Evolutionary conservation across 1,284 basidiomycete genomes (phyloP).

Genomic region (Sanghuangporus weigelae): DNA sequence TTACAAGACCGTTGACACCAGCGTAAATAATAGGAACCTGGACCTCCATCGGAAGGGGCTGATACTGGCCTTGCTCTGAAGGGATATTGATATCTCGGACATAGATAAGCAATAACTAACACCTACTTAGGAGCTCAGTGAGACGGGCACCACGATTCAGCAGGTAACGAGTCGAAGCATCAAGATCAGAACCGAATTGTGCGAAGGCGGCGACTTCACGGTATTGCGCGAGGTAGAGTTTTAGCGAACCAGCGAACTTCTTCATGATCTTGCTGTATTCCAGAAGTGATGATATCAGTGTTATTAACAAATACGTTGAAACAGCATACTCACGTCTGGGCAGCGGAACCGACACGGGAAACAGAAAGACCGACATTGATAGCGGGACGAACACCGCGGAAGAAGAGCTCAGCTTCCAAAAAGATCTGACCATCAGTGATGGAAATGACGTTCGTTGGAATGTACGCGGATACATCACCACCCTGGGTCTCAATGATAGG

Average conservation of each 20-base stretch:
- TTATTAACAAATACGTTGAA: neutral
- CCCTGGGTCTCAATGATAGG: conserved; percentile 99
- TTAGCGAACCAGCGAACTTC: conserved; percentile 99
- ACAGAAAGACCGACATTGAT: conserved; percentile 99
- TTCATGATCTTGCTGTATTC: conserved; percentile 90
- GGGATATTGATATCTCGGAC: neutral
- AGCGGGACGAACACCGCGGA: conserved; percentile 98
- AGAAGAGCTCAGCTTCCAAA: conserved; percentile 99
- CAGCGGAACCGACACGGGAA: conserved; percentile 99
- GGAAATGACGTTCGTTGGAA: conserved; percentile 89
- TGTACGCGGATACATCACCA: conserved; percentile 99
- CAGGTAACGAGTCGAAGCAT: conserved; percentile 97
- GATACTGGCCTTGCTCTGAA: conserved; percentile 95
- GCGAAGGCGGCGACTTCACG: conserved; percentile 99
- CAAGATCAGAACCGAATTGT: conserved; percentile 99
- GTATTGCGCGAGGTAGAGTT: conserved; percentile 99
- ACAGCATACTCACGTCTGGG: conserved; percentile 75
- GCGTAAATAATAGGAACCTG: conserved; percentile 99
- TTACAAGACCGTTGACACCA: conserved; percentile 94
- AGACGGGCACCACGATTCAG: conserved; percentile 97
- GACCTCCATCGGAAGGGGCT: conserved; percentile 86
- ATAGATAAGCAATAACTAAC: neutral
- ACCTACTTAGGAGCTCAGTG: conserved; percentile 91
- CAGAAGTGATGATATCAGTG: neutral
- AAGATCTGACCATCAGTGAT: conserved; percentile 99